Evolutionary conservation across 768 basidiomycete species (phyloP), one percentile per base, ranked within the genome.

Genomic region (Suillus lakei): DNA sequence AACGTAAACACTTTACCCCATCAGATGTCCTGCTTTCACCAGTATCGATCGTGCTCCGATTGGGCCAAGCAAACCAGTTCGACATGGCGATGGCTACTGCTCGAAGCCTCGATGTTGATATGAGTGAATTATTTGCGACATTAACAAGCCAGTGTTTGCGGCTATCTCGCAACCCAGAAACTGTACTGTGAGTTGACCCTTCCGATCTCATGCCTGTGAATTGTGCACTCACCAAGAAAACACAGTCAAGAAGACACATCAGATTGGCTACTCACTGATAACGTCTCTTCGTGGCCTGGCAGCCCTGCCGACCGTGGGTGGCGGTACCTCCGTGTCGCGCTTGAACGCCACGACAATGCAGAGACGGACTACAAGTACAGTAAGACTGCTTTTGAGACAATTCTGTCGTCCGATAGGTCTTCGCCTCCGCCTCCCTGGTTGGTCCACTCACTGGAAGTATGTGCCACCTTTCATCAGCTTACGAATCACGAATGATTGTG

Each of bases 201-300:
- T 10, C 58, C n/a, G 9, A 62, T 21, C 7, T 51, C 54, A 44
- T 43, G 62, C 32, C 34, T 62, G 44, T 30, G n/a, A 46, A 56
- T 7, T 53, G 64, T 61, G 18, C 26, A 23, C 54, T 66, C 36
- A 71, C 50, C 26, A 50, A 59, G 16, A 63, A 54, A 61, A 41
- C 64, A 56, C 76, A 95, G 93, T 56, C 84, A 85, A 77, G 87
- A 89, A 69, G 87, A 91, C 62, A 86, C 84, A 4, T 87, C 88
- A 1, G 88, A 91, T 67, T 98, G 96, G 96, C 82, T 98, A 39
- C 81, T 93, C 43, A 89, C 89, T 23, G 92, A 95, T 72, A 87
- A 89, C 65, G 84, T 93, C 12, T 84, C 88, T 2, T 90, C 91
- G 0, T 97, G 97, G 91, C 85, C 91, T 23, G 96, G 96, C 5